Conservation (phyloP, 257 asterid species). For the Solanum pinnatisectum region DNA sequence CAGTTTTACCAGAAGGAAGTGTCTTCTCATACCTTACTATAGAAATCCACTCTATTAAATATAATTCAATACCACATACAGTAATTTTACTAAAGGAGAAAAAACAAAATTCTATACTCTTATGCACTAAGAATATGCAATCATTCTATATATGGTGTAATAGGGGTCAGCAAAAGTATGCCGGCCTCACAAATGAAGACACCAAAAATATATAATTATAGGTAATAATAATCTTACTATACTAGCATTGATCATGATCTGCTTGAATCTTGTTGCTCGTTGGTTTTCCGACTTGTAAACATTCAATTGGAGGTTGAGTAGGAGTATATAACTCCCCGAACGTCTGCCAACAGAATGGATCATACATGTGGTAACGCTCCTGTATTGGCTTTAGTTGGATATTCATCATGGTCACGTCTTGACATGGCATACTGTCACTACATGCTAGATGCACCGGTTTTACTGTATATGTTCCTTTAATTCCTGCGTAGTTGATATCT, state of each 20-base stretch:
- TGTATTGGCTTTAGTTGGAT: constrained; percentile 54
- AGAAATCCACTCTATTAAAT: background rate
- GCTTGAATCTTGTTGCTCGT: constrained; percentile 47
- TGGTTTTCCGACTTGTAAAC: constrained; percentile 65
- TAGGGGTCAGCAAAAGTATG: constrained; percentile 53
- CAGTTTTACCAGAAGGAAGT: background rate
- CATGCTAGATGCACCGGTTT: constrained; percentile 90
- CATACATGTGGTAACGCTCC: constrained; percentile 65
- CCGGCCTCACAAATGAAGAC: constrained; percentile 67
- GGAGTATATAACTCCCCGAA: constrained; percentile 76
- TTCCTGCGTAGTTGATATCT: constrained; percentile 60
- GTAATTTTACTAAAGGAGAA: constrained; percentile 7
- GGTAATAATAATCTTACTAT: background rate
- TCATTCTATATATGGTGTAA: constrained; percentile 23
- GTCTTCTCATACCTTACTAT: background rate
- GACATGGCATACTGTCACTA: constrained; percentile 72
- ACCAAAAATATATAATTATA: constrained; percentile 12
- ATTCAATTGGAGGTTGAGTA: constrained; percentile 61
- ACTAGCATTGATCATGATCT: constrained; percentile 58
- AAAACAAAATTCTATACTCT: constrained; percentile 18
- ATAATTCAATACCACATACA: constrained; percentile 4
- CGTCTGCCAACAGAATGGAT: constrained; percentile 85
- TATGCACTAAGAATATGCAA: constrained; percentile 19
- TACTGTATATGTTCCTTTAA: constrained; percentile 83
- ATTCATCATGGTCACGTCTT: constrained; percentile 52